These are phyloP conservation scores for Amanita inopinata DNA, from an alignment of 768 basidiomycete species.

Conservation along the genomic window DNA sequence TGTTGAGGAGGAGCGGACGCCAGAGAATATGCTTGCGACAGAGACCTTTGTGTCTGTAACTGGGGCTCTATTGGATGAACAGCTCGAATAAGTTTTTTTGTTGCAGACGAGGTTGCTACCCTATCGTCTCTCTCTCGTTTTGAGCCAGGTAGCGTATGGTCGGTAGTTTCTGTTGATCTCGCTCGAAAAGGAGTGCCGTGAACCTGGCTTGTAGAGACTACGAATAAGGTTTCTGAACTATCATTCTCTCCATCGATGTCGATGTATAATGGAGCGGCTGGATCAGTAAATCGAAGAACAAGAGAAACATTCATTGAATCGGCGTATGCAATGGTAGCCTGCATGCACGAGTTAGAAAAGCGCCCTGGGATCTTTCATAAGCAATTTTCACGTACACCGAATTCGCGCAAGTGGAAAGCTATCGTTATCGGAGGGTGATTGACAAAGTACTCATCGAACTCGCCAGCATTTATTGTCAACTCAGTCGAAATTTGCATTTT, in stretches of 20 bases:
- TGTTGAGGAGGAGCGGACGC: conserved; percentile 18
- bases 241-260: conserved; percentile 54
- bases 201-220: conserved; percentile 67
- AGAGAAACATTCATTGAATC: conserved; percentile 58
- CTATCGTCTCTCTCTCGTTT: conserved; percentile 39
- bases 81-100: conserved; percentile 45
- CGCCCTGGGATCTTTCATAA: background rate
- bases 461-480: conserved; percentile 64
- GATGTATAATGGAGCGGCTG: conserved; percentile 66
- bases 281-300: conserved; percentile 68
- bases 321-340: conserved; percentile 78
- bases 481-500: conserved; percentile 64
- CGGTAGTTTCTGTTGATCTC: conserved; percentile 18
- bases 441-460: conserved; percentile 73
- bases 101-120: conserved; percentile 28
- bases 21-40: conserved; percentile 18
- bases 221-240: conserved; percentile 54
- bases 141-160: conserved; percentile 16
- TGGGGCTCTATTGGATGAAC: conserved; percentile 25
- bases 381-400: conserved; percentile 43
- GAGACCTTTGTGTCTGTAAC: conserved; percentile 8
- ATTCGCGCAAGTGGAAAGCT: conserved; percentile 76
- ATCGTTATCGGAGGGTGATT: conserved; percentile 54
- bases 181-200: conserved; percentile 26
- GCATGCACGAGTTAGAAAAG: background rate